Conservation (phyloP, 371 early-diverging fungal genomes). For the Haplosporangium sp. region DNA sequence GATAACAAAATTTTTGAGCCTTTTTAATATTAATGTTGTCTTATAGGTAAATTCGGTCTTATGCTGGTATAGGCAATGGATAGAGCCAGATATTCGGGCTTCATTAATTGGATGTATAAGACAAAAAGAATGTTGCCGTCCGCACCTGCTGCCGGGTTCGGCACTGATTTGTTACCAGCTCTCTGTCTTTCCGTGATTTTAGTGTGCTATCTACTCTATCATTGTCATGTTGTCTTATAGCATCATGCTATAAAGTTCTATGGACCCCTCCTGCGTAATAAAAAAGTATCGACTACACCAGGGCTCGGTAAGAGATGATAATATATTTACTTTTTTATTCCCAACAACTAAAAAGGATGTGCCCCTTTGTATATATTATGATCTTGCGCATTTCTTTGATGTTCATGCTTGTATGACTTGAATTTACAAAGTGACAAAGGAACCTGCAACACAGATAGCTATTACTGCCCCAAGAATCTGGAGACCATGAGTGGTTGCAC, state of each 20-base stretch:
- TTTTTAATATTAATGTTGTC: neutral
- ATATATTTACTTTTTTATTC: too few relatives aligned
- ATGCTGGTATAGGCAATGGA: neutral
- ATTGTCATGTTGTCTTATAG: too few relatives aligned
- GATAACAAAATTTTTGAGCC: neutral
- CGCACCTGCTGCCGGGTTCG: neutral
- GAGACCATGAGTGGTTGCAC: neutral
- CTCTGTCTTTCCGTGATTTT: too few relatives aligned
- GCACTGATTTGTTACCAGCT: neutral
- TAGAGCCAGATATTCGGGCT: neutral
- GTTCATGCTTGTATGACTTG: neutral
- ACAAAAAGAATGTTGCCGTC: neutral
- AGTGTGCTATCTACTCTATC: too few relatives aligned
- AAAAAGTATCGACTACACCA: too few relatives aligned
- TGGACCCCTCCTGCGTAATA: too few relatives aligned
- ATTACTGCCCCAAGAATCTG: constrained; percentile 5
- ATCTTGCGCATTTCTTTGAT: neutral
- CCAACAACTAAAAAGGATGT: too few relatives aligned
- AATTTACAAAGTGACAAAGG: constrained; percentile 5
- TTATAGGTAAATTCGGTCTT: constrained; percentile 1
- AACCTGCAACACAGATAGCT: neutral
- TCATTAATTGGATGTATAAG: neutral
- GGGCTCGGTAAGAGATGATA: too few relatives aligned
- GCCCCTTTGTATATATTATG: neutral
- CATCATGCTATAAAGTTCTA: too few relatives aligned